phyloP scores from a whole-genome alignment of 768 basidiomycete genomes.

The Lyophyllum shimeji region DNA sequence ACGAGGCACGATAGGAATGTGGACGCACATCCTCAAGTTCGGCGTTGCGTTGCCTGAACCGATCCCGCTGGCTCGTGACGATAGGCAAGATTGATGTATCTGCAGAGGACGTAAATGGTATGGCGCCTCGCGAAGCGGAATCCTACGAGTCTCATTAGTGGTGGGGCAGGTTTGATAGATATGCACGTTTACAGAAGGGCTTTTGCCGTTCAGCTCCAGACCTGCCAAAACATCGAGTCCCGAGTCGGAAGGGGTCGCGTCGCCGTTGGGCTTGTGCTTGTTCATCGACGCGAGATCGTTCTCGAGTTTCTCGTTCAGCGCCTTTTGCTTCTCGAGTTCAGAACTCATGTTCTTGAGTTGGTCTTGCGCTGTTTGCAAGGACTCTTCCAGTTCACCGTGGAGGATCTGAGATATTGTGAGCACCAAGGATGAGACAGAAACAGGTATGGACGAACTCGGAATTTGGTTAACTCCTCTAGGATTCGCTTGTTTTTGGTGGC shows the following conservation, averaged over 20 bases:
- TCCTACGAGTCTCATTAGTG: constrained; percentile 4
- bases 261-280: constrained; percentile 43
- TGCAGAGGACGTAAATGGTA: constrained; percentile 42
- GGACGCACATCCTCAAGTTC: constrained; percentile 89
- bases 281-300: constrained; percentile 86
- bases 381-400: constrained; percentile 76
- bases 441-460: constrained; percentile 55
- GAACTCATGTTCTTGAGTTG: constrained; percentile 56
- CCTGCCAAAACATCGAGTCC: constrained; percentile 65
- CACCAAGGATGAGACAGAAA: neutral
- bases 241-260: constrained; percentile 29
- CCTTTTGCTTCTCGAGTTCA: constrained; percentile 77
- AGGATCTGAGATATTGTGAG: constrained; percentile 55
- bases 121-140: constrained; percentile 8
- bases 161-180: neutral
- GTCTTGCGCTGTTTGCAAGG: constrained; percentile 54
- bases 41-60: constrained; percentile 96
- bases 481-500: constrained; percentile 93
- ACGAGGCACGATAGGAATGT: neutral
- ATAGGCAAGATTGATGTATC: constrained; percentile 98
- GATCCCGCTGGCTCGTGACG: constrained; percentile 94
- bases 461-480: constrained; percentile 88
- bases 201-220: constrained; percentile 64
- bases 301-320: constrained; percentile 88
- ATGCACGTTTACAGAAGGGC: constrained; percentile 34